Conservation (phyloP, 805 yeast genomes). For the Hemisphaericaspora nanyangensis region DNA sequence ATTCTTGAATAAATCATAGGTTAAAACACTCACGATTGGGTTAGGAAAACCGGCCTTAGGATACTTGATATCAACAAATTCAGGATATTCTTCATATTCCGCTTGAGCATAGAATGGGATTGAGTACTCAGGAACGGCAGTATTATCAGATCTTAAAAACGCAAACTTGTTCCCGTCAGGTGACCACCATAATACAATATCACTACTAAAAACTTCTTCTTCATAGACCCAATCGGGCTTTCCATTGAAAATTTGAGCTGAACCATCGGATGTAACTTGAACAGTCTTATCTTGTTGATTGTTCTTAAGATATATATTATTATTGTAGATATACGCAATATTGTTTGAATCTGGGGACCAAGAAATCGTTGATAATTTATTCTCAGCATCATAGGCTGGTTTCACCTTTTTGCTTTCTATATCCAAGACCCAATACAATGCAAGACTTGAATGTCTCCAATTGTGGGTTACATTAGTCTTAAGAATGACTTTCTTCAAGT, state of each 20-base stretch:
- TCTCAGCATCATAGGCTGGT: constrained; percentile 16
- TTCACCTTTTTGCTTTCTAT: constrained; percentile 30
- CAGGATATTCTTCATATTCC: constrained; percentile 42
- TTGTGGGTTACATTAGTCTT: constrained; percentile 59
- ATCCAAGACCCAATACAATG: constrained; percentile 61
- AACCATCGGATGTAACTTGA: constrained; percentile 51
- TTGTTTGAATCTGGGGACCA: constrained; percentile 62
- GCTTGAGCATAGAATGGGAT: constrained; percentile 48
- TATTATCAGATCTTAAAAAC: constrained; percentile 57
- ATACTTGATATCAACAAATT: constrained; percentile 45
- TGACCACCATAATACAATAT: constrained; percentile 69
- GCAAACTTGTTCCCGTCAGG: constrained; percentile 56
- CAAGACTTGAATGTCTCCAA: constrained; percentile 69
- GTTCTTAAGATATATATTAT: constrained; percentile 51
- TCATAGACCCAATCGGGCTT: constrained; percentile 84
- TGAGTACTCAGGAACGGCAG: constrained; percentile 49
- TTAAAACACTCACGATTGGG: constrained; percentile 49
- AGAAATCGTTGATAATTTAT: constrained; percentile 46
- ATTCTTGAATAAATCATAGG: constrained; percentile 32
- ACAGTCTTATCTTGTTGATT: constrained; percentile 17
- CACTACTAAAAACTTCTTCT: constrained; percentile 65
- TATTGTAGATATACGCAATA: constrained; percentile 53
- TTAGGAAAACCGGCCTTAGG: constrained; percentile 68
- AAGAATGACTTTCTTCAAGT: constrained; percentile 54
- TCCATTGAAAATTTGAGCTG: constrained; percentile 53